Conservation (phyloP, 805 yeast genomes). For the Komagataella phaffii region DNA sequence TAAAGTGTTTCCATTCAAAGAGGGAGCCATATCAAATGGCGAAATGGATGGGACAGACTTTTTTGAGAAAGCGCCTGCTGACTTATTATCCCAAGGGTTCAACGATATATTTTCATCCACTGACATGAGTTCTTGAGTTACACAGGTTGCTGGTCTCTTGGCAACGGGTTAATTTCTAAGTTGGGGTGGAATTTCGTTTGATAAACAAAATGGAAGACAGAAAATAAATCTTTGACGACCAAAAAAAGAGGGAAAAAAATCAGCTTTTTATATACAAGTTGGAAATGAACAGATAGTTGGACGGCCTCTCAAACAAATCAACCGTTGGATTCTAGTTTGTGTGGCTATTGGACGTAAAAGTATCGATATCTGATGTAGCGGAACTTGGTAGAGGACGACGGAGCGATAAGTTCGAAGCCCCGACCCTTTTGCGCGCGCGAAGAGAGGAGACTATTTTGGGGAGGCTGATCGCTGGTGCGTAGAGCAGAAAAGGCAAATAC, state of each 20-base stretch:
- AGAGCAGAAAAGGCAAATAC: neutral
- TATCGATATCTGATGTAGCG: neutral
- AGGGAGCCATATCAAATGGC: constrained; percentile 1
- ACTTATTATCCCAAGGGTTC: constrained; percentile 14
- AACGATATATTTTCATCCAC: constrained; percentile 14
- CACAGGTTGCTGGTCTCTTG: neutral
- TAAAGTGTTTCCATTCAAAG: constrained; percentile 8
- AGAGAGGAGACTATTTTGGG: neutral
- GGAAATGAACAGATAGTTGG: neutral
- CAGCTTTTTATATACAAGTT: neutral
- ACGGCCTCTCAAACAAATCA: neutral
- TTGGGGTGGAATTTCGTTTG: neutral
- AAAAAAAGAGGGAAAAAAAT: neutral
- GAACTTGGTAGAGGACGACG: neutral
- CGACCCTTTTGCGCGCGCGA: neutral
- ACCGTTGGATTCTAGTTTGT: neutral
- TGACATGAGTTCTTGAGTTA: neutral
- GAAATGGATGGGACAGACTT: constrained; percentile 8
- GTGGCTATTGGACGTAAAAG: neutral
- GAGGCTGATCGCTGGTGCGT: neutral
- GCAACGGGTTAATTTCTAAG: neutral
- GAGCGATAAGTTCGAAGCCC: neutral
- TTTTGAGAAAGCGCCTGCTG: constrained; percentile 9
- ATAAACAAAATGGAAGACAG: neutral
- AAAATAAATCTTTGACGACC: neutral